phyloP scores from a whole-genome alignment of 78 protist species.

The Guillardia theta region DNA sequence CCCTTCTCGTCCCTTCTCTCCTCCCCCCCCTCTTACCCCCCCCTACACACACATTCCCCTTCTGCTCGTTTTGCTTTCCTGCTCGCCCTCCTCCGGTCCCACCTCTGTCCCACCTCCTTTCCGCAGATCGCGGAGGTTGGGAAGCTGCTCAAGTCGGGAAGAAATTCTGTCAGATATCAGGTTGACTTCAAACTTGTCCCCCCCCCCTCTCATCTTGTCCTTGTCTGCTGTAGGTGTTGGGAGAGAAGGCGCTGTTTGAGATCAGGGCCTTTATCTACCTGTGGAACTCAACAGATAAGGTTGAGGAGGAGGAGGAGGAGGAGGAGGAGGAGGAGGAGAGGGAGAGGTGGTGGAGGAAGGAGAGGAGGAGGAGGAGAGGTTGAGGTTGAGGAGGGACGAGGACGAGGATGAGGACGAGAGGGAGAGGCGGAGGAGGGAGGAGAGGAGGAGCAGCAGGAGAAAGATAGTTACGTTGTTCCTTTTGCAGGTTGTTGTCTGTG shows the following conservation, averaged over 20 bases:
- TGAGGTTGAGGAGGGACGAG: no score
- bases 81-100: not conserved
- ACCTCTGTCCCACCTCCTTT: not conserved
- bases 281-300: not conserved
- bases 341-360: no score
- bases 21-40: not conserved
- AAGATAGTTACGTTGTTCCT: not conserved
- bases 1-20: not conserved
- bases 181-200: not conserved
- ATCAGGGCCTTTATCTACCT: not conserved
- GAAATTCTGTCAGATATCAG: not conserved
- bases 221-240: no score
- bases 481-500: conserved; percentile 1
- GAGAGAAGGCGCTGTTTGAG: not conserved
- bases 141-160: no score
- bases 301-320: no score
- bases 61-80: not conserved
- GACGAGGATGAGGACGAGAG: no score
- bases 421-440: no score
- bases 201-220: not conserved
- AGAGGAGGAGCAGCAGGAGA: not conserved
- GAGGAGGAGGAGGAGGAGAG: no score
- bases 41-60: not conserved
- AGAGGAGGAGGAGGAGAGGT: no score
- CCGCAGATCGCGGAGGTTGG: no score